phyloP scores from a whole-genome alignment of 305 asterid species.

The Solanum hybrid region DNA sequence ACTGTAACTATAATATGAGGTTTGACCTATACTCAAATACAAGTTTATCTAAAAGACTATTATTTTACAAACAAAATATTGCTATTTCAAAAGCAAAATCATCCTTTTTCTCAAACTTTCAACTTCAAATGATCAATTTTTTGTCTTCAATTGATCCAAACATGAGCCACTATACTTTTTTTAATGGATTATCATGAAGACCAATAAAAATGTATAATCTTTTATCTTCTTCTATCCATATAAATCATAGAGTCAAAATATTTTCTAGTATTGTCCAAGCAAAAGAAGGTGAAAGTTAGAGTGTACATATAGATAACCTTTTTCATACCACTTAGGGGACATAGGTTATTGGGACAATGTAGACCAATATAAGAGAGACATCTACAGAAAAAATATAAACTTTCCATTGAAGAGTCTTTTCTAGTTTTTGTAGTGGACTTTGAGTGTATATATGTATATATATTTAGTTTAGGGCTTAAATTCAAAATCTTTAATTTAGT shows the following conservation, averaged over 20 bases:
- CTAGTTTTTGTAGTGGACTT: background rate
- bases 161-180: background rate
- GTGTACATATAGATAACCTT: background rate
- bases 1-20: accelerated
- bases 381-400: no score
- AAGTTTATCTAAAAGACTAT: background rate
- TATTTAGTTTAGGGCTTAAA: no score
- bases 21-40: background rate
- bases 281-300: slow-evolving; percentile 4
- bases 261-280: background rate
- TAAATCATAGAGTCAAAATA: background rate
- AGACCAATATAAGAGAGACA: background rate
- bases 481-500: no score
- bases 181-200: background rate
- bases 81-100: background rate
- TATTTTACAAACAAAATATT: background rate
- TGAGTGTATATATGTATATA: background rate
- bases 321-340: background rate
- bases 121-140: background rate
- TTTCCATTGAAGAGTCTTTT: background rate
- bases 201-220: background rate
- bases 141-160: background rate
- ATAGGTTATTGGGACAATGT: background rate
- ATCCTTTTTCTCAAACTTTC: background rate
- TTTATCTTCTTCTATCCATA: background rate